Evolutionary conservation across 23 red algal genomes (phyloP).

Genomic region (Chondrus crispus): DNA sequence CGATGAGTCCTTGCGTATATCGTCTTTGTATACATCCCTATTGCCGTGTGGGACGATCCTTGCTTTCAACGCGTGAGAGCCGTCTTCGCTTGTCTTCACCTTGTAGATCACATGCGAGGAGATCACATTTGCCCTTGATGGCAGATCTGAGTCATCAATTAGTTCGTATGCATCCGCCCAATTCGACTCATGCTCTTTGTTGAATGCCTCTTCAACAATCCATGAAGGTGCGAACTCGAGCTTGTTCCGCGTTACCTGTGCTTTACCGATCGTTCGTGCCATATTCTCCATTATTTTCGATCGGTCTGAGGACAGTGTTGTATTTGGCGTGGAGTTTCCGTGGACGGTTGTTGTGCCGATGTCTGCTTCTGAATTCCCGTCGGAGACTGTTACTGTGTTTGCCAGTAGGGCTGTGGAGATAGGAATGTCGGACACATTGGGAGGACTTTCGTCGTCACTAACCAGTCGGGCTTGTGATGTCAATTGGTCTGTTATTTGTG

Average conservation of each 20-base stretch:
- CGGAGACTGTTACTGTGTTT: background rate
- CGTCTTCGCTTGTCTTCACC: background rate
- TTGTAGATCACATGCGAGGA: conserved; percentile 10
- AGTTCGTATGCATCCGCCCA: background rate
- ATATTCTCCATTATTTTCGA: background rate
- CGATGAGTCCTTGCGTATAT: background rate
- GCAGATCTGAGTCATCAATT: background rate
- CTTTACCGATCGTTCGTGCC: background rate
- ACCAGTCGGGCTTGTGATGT: background rate
- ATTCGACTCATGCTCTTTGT: background rate
- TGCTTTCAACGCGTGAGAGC: background rate
- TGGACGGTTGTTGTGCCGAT: background rate
- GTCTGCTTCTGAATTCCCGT: background rate
- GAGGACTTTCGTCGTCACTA: no score
- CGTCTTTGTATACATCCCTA: background rate
- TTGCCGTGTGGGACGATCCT: conserved; percentile 4
- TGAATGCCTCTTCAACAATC: background rate
- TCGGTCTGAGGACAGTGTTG: background rate
- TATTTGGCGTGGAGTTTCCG: background rate
- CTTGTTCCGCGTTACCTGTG: background rate
- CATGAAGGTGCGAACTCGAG: background rate
- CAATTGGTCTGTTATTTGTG: background rate
- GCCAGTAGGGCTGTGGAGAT: no score
- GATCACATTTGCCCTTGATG: background rate
- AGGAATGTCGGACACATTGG: no score